phyloP scores from a whole-genome alignment of 2,329 filamentous ascomycete genomes.

The Thermoascus crustaceus region DNA sequence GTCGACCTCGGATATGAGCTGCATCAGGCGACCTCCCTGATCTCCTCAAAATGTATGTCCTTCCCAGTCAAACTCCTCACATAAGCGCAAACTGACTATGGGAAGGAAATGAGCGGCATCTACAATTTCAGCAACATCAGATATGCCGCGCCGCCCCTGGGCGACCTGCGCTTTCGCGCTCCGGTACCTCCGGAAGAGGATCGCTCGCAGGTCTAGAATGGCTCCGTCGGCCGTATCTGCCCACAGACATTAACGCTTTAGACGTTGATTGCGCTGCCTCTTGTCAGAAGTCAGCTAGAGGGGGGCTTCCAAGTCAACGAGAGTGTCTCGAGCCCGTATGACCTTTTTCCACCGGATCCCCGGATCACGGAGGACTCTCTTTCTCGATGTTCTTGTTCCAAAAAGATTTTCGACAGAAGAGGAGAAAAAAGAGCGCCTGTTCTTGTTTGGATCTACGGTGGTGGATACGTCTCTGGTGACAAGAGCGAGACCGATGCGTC shows the following conservation, averaged over 20 bases:
- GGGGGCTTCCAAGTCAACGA: not conserved
- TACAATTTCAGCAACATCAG: slow-evolving; percentile 49
- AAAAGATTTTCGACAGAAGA: not conserved
- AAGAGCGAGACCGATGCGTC: slow-evolving; percentile 25
- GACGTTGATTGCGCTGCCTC: not conserved
- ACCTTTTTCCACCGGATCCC: slow-evolving; percentile 5
- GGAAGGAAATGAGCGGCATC: slow-evolving; percentile 13
- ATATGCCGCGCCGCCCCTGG: slow-evolving; percentile 44
- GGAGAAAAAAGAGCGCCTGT: slow-evolving; percentile 13
- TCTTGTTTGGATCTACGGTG: slow-evolving; percentile 32
- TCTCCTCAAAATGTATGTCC: not conserved
- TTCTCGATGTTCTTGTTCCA: slow-evolving; percentile 18
- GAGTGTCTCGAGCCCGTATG: not conserved
- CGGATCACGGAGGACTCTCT: slow-evolving; percentile 18
- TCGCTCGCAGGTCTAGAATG: slow-evolving; percentile 35
- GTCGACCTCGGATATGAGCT: slow-evolving; percentile 1
- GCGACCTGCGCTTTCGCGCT: slow-evolving; percentile 40
- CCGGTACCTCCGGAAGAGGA: slow-evolving; percentile 35
- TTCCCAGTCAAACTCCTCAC: not conserved
- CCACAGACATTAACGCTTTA: not conserved
- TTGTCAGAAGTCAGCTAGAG: not conserved
- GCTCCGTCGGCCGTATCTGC: slow-evolving; percentile 18
- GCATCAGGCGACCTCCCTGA: not conserved
- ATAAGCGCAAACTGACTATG: not conserved
- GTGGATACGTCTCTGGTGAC: slow-evolving; percentile 30